Percentiles rank a stretch among this genome's conserved stretches.
phyloP scores from a whole-genome alignment of 805 yeast genomes.

The Kodamaea laetipori region DNA sequence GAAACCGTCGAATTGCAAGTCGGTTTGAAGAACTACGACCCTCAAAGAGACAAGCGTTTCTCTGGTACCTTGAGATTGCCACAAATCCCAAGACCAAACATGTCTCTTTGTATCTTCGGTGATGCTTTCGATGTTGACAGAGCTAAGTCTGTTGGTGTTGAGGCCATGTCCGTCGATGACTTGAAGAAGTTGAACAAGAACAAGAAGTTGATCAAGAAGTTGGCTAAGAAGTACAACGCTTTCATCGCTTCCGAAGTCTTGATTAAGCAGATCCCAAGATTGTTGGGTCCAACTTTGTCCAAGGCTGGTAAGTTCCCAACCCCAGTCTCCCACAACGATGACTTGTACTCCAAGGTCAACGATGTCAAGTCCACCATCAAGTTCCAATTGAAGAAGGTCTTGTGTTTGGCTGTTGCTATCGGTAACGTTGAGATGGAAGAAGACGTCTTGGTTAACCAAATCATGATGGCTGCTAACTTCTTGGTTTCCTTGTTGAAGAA shows the following conservation, averaged over 20 bases:
- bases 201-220: conserved; percentile 99
- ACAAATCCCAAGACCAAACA: conserved; percentile 99
- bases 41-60: conserved; percentile 99
- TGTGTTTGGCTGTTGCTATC: conserved; percentile 98
- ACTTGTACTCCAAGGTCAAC: conserved; percentile 90
- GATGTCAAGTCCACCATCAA: conserved; percentile 99
- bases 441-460: conserved; percentile 94
- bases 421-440: conserved; percentile 99
- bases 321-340: conserved; percentile 99
- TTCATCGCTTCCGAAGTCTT: conserved; percentile 99
- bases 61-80: conserved; percentile 99
- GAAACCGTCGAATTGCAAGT: conserved; percentile 99
- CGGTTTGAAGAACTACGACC: conserved; percentile 99
- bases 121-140: conserved; percentile 99
- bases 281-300: conserved; percentile 99
- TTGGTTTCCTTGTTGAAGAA: conserved; percentile 98
- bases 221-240: conserved; percentile 99
- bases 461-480: conserved; percentile 98
- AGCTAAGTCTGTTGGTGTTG: conserved; percentile 98
- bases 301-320: conserved; percentile 99
- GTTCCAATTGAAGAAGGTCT: conserved; percentile 99
- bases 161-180: conserved; percentile 99
- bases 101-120: conserved; percentile 99
- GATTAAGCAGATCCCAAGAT: conserved; percentile 99
- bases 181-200: conserved; percentile 99